Percentiles rank a stretch among this genome's conserved stretches.
Evolutionary conservation across 495 filamentous ascomycete species (phyloP).

Genomic region (Corynascus novoguineensis): DNA sequence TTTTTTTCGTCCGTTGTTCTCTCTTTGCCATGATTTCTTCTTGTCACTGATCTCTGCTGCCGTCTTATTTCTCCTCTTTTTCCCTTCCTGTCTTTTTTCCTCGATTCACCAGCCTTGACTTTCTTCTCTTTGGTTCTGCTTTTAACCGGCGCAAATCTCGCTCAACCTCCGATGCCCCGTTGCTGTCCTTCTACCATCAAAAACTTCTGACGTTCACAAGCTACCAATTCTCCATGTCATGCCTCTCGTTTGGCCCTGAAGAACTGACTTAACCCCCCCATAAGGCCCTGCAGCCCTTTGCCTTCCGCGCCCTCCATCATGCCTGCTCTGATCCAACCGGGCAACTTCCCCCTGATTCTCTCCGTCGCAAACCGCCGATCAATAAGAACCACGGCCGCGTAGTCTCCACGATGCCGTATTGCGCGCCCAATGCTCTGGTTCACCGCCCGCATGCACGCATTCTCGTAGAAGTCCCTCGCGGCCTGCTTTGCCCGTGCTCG

Average conservation of each 20-base stretch:
- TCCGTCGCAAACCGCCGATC: conserved; percentile 68
- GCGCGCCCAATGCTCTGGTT: conserved; percentile 95
- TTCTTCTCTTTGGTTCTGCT: too few relatives aligned
- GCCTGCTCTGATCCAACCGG: conserved; percentile 75
- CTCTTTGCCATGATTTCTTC: not conserved
- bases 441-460: conserved; percentile 91
- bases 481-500: conserved; percentile 54
- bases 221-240: not conserved
- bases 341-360: conserved; percentile 71
- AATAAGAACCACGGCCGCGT: conserved; percentile 81
- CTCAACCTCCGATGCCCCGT: not conserved
- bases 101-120: not conserved
- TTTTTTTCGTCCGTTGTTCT: too few relatives aligned
- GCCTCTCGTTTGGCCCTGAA: conserved; percentile 43
- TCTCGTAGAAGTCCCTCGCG: conserved; percentile 83
- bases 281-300: conserved; percentile 48
- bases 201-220: too few relatives aligned
- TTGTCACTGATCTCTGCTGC: too few relatives aligned
- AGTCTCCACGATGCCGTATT: conserved; percentile 81
- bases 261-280: conserved; percentile 51
- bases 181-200: not conserved
- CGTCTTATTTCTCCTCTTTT: too few relatives aligned
- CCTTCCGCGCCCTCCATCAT: conserved; percentile 44
- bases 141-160: too few relatives aligned
- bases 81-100: too few relatives aligned